Conservation (phyloP, 768 basidiomycete species). For the Lactarius deliciosus region DNA sequence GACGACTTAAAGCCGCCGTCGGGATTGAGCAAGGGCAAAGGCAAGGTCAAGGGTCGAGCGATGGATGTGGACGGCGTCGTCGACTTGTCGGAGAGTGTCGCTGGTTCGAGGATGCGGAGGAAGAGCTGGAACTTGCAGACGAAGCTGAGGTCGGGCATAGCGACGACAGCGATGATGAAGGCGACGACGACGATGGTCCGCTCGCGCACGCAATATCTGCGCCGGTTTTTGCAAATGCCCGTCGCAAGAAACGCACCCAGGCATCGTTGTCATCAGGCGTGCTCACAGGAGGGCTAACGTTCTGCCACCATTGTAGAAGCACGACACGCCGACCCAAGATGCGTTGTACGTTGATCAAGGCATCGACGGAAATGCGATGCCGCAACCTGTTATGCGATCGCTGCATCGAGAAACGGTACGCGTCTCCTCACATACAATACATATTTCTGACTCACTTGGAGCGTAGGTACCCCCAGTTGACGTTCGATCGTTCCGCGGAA, state of each 20-base stretch:
- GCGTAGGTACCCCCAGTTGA: slow-evolving; percentile 42
- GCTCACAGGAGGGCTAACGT: not conserved
- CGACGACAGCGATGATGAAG: not conserved
- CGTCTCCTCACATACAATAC: not conserved
- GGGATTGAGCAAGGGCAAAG: not conserved
- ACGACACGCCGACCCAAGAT: slow-evolving; percentile 19
- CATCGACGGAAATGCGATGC: slow-evolving; percentile 1
- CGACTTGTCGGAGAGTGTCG: not conserved
- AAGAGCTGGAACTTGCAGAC: slow-evolving; percentile 18
- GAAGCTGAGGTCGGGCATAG: not conserved
- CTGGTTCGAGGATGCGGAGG: not conserved
- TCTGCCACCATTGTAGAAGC: slow-evolving; percentile 27
- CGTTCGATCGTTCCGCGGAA: slow-evolving; percentile 36
- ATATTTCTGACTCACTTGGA: not conserved
- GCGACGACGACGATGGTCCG: not conserved
- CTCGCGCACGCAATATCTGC: not conserved
- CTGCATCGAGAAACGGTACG: slow-evolving; percentile 28
- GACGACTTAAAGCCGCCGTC: not conserved
- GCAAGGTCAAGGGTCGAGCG: not conserved
- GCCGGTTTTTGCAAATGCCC: not conserved
- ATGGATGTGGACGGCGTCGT: not conserved
- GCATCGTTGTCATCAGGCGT: not conserved
- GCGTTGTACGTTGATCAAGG: slow-evolving; percentile 9
- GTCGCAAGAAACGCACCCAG: not conserved
- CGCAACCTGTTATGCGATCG: slow-evolving; percentile 18